Evolutionary conservation across 2,329 filamentous ascomycete genomes (phyloP), one percentile per base, ranked within the genome.

Genomic region (Botrytis sinoallii): DNA sequence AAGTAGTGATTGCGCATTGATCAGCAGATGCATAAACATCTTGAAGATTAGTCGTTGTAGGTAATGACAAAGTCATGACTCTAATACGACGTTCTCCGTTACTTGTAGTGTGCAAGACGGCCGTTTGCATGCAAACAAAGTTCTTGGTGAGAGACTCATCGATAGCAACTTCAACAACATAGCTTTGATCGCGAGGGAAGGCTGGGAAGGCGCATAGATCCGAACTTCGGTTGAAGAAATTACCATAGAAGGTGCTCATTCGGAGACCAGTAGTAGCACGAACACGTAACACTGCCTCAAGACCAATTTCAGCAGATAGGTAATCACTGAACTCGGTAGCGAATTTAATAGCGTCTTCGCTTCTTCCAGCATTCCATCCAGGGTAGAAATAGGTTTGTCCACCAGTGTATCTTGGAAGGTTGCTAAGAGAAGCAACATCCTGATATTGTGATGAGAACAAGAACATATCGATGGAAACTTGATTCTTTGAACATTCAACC

Each of bases 371-470:
- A 79, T 97, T 97, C 95, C 96, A 99, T 38, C 81, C 95, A 22
- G 96, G 96, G 81, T 99, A 99, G 85, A 98, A 98, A 87, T 95
- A 98, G 1, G 96, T 99, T 82, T 98, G 96, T 35, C 96, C 96
- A 82, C 95, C 96, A 38, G 96, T 98, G 82, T 98, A 99, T 79
- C 96, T 88, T 65, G 96, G 96, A 67, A 99, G 87, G 82, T 98
- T 98, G 86, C 94, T 97, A 71, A 99, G 87, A 46, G 95, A 97
- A 8, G 96, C 96, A 70, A 99, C 96, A 82, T 99, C 96, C 83
- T 98, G 96, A 83, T 99, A 98, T 81, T 96, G 93, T 25, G 94
- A 95, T 6, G 93, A 96, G 85, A 97, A 98, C 69, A 98, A 86
- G 86, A 98, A 98, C 95, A 98, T 98, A 82, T 98, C 95, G 78